Base-by-base conservation (phyloP, 805 yeast genomes). In the Candida maris region DNA sequence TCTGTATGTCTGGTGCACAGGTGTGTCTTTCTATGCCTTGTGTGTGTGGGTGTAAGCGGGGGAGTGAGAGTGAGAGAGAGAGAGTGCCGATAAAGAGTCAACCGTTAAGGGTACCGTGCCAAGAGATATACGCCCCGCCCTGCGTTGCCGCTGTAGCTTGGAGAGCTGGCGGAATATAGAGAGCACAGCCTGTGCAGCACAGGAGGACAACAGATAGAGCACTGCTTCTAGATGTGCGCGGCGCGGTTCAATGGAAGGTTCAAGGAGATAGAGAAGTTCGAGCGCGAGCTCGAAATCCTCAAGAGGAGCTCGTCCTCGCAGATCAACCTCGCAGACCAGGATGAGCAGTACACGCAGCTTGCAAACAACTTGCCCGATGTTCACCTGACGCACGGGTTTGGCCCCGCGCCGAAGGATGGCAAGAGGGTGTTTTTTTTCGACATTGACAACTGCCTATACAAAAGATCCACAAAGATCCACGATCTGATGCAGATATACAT, bases 391-490 rank as follows among this genome's bases (percentile, higher is more conserved):
- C 56, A 54, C 28, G 54, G 55, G 1, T 45, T 50, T 30, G 65
- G 59, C 2, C 51, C 59, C 5, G 51, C 47, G 17, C 44, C 51
- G 1, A 46, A 46, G 27, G 59, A 44, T 19, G 48, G 52, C 33
- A 56, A 52, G 15, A 51, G 47, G 22, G 64, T 61, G 13, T 85
- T 93, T 62, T 87, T 79, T 61, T 91, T 91, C 52, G 98, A 91
- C 58, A 87, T 91, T 37, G 98, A 91, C 66, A 91, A 91, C 59
- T 88, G 97, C 58, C 71, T 91, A 20, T 91, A 91, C 62, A 71
- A 75, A 35, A 67, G 88, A 39, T 78, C 87, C 1, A 74, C 85
- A 17, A 71, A 71, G 57, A 84, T 91, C 49, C 94, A 83, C 51
- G 93, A 84, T 48, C 56, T 86, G 61, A 91, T 91, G 97, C 95